Evolutionary conservation across 1,284 basidiomycete species (phyloP), one percentile per base, ranked within the genome.

Genomic region (Cryptococcus floricola): DNA sequence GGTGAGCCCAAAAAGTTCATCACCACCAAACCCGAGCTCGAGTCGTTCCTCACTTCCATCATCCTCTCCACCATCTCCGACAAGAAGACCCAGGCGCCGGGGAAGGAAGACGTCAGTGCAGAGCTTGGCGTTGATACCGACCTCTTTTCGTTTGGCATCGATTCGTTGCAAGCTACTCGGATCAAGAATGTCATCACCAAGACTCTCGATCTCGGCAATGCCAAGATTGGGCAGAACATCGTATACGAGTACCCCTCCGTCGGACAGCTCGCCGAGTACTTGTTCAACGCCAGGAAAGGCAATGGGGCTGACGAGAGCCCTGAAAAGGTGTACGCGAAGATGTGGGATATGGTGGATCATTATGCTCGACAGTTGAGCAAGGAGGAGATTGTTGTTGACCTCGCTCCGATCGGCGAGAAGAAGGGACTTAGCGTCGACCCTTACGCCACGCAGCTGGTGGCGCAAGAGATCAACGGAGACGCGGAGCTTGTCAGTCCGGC

Each of bases 91-190:
- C 63, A 49, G n/a, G 75, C 48, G 1, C 55, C 73, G 7, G 46
- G 48, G 2, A 28, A 53, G 3, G 48, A 39, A 2, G 71, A 69
- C 43, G 73, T 75, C 56, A 63, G 74, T 12, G 75, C 75, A 58
- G 68, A 67, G 2, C 70, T 63, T 28, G 84, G 83, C 25, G 77
- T 86, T 39, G 47, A 39, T 3, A 72, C 70, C 39, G 73, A 75
- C 55, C 63, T 75, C 13, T 75, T 76, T 58, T 67, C 68, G 2
- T 71, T 62, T 31, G 84, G 83, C 25, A 77, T 86, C 41, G 82
- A 84, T 66, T 85, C 83, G 10, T 68, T 86, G 10, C 80, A 83
- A 61, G 82, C 81, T 14, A 80, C 81, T 4, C 75, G 83, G 25
- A 79, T 86, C 34, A 72, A 83, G 38, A 84, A 83, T 59, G 70